Evolutionary conservation across 164 flowering plant genomes (phyloP).

Genomic region (Chimonanthus salicifolius): DNA sequence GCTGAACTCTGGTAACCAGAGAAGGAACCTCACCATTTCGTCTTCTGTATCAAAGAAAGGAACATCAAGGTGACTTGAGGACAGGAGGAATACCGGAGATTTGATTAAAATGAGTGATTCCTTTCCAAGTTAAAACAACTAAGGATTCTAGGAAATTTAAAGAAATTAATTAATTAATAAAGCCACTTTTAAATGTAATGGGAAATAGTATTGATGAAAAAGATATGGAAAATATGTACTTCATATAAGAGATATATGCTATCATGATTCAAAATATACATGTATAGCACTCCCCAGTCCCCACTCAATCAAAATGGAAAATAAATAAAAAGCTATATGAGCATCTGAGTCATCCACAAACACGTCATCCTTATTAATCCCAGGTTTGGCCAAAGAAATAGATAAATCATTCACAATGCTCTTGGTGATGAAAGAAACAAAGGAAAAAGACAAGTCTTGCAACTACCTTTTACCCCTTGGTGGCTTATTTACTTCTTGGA

Average conservation of each 20-base stretch:
- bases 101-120: neutral
- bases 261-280: too few species aligned
- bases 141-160: neutral
- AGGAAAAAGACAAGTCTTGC: neutral
- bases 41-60: conserved; percentile 38
- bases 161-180: too few species aligned
- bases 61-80: neutral
- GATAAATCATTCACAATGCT: neutral
- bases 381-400: neutral
- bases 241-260: too few species aligned
- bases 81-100: neutral
- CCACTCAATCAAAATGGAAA: neutral
- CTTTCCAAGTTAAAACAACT: too few species aligned
- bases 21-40: conserved; percentile 55
- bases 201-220: too few species aligned
- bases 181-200: neutral
- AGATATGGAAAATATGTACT: too few species aligned
- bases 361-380: neutral
- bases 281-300: too few species aligned
- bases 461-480: conserved; percentile 78
- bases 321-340: neutral
- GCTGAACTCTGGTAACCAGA: conserved; percentile 70
- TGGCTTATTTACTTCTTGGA: conserved; percentile 84
- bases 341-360: neutral
- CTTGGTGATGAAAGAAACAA: neutral